These are phyloP conservation scores for Starmerella vitae DNA, from an alignment of 805 yeast species.

Conservation along the genomic window DNA sequence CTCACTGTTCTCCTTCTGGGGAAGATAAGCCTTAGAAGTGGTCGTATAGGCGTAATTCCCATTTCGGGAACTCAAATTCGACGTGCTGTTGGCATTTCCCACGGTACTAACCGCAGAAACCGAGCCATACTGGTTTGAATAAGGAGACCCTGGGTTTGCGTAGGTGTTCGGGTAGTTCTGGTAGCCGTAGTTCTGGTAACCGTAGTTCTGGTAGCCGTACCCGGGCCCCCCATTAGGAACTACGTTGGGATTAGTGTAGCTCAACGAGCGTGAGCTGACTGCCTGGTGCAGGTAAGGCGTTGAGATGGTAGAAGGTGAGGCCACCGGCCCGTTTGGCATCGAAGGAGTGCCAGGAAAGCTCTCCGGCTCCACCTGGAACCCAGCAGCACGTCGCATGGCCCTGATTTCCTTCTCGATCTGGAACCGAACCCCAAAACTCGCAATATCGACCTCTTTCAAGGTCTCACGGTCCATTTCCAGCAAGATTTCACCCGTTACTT, in stretches of 20 bases:
- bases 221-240: neutral
- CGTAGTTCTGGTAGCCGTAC: neutral
- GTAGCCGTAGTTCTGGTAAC: neutral
- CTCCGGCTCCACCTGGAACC: conserved; percentile 1
- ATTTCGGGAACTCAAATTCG: no score
- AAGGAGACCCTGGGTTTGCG: neutral
- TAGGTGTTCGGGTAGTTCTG: neutral
- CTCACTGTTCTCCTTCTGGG: conserved; percentile 1
- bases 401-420: conserved; percentile 85
- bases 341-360: conserved; percentile 8
- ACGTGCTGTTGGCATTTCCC: no score
- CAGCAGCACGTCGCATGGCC: conserved; percentile 19
- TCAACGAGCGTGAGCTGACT: neutral
- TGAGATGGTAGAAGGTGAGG: neutral
- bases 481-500: conserved; percentile 74
- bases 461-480: conserved; percentile 74
- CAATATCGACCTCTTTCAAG: conserved; percentile 81
- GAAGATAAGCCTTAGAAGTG: no score
- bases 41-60: no score
- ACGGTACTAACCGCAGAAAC: no score
- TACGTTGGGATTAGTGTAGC: neutral
- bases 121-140: no score
- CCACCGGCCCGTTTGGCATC: conserved; percentile 3
- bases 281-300: neutral
- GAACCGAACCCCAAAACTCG: conserved; percentile 88